Percentiles rank a stretch among this genome's conserved stretches.
Evolutionary conservation across 345 rosid genomes (phyloP).

Genomic region (Streptanthus diversifolius): DNA sequence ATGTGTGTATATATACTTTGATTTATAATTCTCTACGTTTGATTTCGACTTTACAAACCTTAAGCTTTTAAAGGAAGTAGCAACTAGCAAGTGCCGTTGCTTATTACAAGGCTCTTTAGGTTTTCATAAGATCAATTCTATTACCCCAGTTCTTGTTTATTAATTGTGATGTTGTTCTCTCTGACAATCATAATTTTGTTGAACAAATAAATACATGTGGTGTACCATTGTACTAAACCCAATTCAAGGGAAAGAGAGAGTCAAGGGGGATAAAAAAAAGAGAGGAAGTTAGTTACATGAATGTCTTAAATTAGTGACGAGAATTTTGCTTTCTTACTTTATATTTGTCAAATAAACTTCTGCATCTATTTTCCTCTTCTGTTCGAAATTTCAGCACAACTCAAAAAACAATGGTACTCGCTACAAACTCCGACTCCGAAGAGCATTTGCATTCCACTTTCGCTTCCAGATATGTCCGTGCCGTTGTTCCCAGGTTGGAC

Average conservation of each 20-base stretch:
- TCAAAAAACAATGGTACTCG: conserved; percentile 42
- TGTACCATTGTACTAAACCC: neutral
- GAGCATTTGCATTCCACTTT: conserved; percentile 64
- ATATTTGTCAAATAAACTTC: neutral
- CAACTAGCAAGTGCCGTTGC: neutral
- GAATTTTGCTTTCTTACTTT: neutral
- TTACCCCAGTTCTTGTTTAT: neutral
- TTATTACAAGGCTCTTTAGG: neutral
- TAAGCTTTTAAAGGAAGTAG: neutral
- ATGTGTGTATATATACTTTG: neutral
- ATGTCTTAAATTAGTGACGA: conserved; percentile 27
- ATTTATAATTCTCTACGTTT: neutral
- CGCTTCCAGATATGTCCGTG: conserved; percentile 71
- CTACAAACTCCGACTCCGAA: conserved; percentile 42
- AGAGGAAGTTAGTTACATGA: conserved; percentile 18
- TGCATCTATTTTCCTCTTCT: neutral
- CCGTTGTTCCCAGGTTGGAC: conserved; percentile 53
- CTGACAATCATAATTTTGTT: neutral
- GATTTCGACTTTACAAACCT: neutral
- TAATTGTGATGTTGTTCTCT: neutral
- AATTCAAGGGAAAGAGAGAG: conserved; percentile 26
- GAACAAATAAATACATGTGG: neutral
- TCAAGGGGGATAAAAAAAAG: conserved; percentile 6
- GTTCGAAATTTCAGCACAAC: neutral
- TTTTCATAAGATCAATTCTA: neutral